Evolutionary conservation across 176 grass and related monocot species (phyloP), one percentile per base, ranked within the genome.

Genomic region (Phoenix roebelenii): DNA sequence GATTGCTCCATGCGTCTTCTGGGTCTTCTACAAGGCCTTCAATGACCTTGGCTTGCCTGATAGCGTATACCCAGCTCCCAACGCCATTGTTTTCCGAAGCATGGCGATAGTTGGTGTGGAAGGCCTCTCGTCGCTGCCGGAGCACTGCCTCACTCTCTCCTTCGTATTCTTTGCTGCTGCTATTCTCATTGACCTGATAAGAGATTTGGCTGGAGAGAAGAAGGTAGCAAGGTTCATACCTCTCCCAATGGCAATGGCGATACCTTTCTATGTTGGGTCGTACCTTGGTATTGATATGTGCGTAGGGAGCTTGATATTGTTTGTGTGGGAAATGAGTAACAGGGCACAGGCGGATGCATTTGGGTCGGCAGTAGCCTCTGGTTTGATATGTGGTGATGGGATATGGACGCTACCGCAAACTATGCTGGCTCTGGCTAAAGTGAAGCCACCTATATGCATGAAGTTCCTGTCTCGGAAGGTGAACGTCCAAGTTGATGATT

Each of bases 381-480:
- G 65, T 18, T 23, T 67, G 51, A 67, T 67, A 3, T 67, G 65
- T 2, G 65, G 65, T 5, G 65, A 67, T 18, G 65, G 65, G 7
- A 67, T 55, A 12, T 67, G 65, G 65, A 32, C 65, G 18, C 16
- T 67, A 14, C 51, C 52, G 10, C 65, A 67, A 28, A 23, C 65
- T 3, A 5, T 67, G 9, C 18, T 67, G 17, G 65, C 52, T 29
- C n/a, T 67, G 1, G 65, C 65, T 0, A 55, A 55, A 15, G 51
- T 67, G 26, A 67, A 67, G 16, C 65, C 52, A 7, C 65, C 65
- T n/a, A 67, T 67, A 20, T 67, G 65, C 26, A 67, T 67, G 65
- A 67, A 67, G 17, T 55, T 67, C 22, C 20, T 67, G n/a, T 55
- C 65, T 16, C 54, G 65, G 26, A 39, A 23, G 9, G 12, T 22